phyloP scores from a whole-genome alignment of 169 alveolate genomes.

The Babesia caballi region DNA sequence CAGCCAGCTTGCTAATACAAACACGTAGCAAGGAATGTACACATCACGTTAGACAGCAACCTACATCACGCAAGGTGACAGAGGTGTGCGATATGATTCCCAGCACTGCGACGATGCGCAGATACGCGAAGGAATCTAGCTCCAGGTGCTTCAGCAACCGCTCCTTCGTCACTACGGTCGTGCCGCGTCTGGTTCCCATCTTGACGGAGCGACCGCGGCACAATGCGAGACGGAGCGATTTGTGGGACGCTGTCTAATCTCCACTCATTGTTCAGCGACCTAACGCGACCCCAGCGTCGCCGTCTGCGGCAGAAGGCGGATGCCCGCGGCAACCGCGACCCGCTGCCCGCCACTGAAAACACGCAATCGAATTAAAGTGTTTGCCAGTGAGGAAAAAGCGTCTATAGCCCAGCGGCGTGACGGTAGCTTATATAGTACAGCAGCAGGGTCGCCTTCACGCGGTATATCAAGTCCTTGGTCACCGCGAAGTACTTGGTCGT shows the following conservation, averaged over 20 bases:
- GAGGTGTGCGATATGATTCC: conserved; percentile 42
- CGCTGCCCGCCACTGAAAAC: too few relatives aligned
- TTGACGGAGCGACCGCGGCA: not conserved
- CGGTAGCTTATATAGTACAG: conserved; percentile 15
- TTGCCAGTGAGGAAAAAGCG: not conserved
- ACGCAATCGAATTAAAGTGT: too few relatives aligned
- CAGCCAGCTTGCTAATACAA: too few relatives aligned
- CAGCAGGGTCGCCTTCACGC: conserved; percentile 9
- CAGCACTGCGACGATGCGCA: conserved; percentile 47
- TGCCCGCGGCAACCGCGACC: too few relatives aligned
- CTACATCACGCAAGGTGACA: conserved; percentile 20
- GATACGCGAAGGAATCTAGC: conserved; percentile 42
- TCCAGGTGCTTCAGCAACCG: conserved; percentile 34
- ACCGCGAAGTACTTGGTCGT: conserved; percentile 21
- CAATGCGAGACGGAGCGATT: not conserved
- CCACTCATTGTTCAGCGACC: conserved; percentile 19
- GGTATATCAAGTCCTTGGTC: conserved; percentile 30
- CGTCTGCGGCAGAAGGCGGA: conserved; percentile 26
- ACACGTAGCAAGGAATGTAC: not conserved
- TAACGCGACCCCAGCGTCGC: conserved; percentile 84
- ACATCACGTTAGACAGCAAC: not conserved
- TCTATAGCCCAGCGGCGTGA: not conserved
- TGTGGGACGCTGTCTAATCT: not conserved
- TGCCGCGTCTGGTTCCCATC: conserved; percentile 16
- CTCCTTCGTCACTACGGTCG: conserved; percentile 13